A percentile compares a stretch with the other conserved stretches of the same genome.
Evolutionary conservation across 2,329 filamentous ascomycete species (phyloP).

Genomic region (Cladosporium sp.): DNA sequence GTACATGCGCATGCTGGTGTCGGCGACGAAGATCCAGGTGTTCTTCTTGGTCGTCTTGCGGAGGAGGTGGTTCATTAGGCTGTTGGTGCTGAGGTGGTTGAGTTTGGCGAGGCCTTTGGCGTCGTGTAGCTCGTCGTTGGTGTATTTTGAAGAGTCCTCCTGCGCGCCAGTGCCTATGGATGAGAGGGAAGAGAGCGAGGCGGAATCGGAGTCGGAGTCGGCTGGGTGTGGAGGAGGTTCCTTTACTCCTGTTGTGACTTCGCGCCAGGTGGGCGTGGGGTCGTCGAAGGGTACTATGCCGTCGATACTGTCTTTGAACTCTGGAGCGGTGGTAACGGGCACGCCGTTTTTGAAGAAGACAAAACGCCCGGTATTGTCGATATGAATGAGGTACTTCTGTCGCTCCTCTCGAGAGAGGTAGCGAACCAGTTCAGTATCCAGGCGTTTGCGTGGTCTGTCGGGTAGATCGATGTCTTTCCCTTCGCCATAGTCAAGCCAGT

Average conservation of each 20-base stretch:
- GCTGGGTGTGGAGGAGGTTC: constrained; percentile 15
- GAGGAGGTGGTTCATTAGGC: constrained; percentile 71
- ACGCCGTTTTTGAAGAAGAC: constrained; percentile 80
- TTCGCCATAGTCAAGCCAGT: constrained; percentile 81
- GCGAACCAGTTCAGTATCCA: constrained; percentile 73
- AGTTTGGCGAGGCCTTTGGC: constrained; percentile 56
- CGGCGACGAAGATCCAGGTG: constrained; percentile 90
- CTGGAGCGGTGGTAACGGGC: constrained; percentile 67
- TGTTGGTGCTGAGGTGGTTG: constrained; percentile 62
- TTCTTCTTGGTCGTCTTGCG: constrained; percentile 76
- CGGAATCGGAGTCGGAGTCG: constrained; percentile 21
- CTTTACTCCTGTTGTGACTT: constrained; percentile 29
- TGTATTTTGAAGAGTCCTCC: constrained; percentile 58
- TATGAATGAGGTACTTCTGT: constrained; percentile 69
- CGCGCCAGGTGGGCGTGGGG: constrained; percentile 38
- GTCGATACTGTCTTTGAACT: constrained; percentile 72
- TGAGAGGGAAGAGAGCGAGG: constrained; percentile 28
- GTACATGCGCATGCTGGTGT: constrained; percentile 78
- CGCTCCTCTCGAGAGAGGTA: constrained; percentile 81
- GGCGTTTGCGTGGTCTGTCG: constrained; percentile 63
- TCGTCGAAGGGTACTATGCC: constrained; percentile 46
- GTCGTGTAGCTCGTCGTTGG: constrained; percentile 56
- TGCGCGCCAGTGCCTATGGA: constrained; percentile 47
- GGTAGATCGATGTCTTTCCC: constrained; percentile 65
- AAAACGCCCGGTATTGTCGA: constrained; percentile 69